These are phyloP conservation scores for Talaromyces islandicus DNA, from an alignment of 2,329 filamentous ascomycete species.

Conservation along the genomic window DNA sequence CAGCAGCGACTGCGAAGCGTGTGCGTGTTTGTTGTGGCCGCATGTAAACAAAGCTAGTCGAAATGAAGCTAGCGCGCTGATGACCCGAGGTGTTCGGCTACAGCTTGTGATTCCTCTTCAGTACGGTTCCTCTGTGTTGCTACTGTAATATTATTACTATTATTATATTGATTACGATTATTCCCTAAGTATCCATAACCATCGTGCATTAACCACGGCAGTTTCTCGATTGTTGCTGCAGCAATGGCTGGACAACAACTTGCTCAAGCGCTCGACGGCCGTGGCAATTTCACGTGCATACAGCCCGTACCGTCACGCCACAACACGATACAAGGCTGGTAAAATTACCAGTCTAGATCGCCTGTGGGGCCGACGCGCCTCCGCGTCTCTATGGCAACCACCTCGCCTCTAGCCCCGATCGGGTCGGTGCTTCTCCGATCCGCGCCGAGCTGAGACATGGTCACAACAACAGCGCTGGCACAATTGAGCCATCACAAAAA, in stretches of 20 bases:
- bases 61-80: background rate
- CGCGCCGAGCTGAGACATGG: background rate
- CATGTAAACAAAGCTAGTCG: slow-evolving; percentile 11
- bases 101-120: background rate
- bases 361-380: background rate
- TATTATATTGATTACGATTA: background rate
- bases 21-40: background rate
- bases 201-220: background rate
- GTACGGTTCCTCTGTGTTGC: background rate
- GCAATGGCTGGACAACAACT: background rate
- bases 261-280: background rate
- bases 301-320: background rate
- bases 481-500: no score
- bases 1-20: slow-evolving; percentile 1
- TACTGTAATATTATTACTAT: no score
- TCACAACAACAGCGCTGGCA: background rate
- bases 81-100: background rate
- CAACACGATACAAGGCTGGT: background rate
- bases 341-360: background rate
- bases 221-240: background rate
- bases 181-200: background rate
- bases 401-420: slow-evolving; percentile 7
- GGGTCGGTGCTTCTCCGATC: background rate
- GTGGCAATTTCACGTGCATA: background rate
- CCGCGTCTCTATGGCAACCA: slow-evolving; percentile 7